Conservation (phyloP, 768 basidiomycete species). For the Chalciporus pseudorubinellus region DNA sequence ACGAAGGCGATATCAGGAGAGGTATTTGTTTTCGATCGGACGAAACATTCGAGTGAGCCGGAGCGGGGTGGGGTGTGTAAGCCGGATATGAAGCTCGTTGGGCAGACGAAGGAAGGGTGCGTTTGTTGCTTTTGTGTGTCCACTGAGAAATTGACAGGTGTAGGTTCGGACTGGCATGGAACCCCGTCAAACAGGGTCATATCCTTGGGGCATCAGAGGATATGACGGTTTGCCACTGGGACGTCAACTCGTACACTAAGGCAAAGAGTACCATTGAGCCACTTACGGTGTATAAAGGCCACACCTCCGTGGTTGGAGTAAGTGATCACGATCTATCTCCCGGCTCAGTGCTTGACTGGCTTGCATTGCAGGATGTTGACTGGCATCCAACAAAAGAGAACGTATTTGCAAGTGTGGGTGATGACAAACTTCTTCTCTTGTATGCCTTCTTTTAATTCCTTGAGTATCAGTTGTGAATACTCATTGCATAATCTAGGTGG, state of each 20-base stretch:
- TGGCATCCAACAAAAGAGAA: constrained; percentile 86
- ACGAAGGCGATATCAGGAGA: constrained; percentile 92
- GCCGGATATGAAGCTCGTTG: constrained; percentile 88
- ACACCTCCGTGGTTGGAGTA: constrained; percentile 90
- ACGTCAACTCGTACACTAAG: constrained; percentile 85
- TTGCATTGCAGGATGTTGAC: constrained; percentile 81
- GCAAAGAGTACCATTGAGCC: constrained; percentile 80
- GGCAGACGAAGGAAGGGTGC: constrained; percentile 92
- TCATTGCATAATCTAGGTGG: constrained; percentile 60
- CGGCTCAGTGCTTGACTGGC: neutral
- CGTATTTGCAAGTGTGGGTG: constrained; percentile 91
- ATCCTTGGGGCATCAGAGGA: constrained; percentile 93
- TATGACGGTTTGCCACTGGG: constrained; percentile 96
- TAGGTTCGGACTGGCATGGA: constrained; percentile 95
- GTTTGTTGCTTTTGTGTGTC: constrained; percentile 26
- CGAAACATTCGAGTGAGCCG: constrained; percentile 94
- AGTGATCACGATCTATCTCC: constrained; percentile 25
- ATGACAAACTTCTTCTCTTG: constrained; percentile 94
- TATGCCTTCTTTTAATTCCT: constrained; percentile 40
- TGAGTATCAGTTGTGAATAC: neutral
- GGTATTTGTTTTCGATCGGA: constrained; percentile 93
- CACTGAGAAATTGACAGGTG: constrained; percentile 5
- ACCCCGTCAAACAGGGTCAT: constrained; percentile 75
- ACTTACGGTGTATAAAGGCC: constrained; percentile 78
- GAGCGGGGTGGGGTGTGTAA: constrained; percentile 79